A percentile compares a stretch with the other conserved stretches of the same genome.
Conservation (phyloP, 331 rosid genomes). For the Cydonia oblonga region DNA sequence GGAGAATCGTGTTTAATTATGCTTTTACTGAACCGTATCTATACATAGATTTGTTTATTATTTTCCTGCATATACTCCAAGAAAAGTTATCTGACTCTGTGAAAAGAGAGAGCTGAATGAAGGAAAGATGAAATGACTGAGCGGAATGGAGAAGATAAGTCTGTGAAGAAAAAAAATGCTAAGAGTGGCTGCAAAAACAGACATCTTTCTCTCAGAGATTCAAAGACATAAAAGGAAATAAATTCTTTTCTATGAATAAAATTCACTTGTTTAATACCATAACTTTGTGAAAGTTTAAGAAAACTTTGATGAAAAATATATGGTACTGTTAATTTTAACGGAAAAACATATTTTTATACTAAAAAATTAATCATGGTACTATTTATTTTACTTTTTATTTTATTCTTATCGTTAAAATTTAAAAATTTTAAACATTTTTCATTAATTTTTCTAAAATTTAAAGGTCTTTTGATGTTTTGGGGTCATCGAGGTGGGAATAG, state of each 20-base stretch:
- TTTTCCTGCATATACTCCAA: neutral
- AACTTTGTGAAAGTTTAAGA: neutral
- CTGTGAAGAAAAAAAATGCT: neutral
- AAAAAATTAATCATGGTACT: no score
- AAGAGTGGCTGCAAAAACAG: conserved; percentile 10
- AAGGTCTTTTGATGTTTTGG: neutral
- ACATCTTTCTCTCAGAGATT: conserved; percentile 13
- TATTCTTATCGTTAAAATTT: no score
- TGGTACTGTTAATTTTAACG: no score
- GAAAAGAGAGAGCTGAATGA: neutral
- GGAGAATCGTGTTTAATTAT: neutral
- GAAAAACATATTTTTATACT: no score
- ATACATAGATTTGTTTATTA: neutral
- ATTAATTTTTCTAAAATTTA: no score
- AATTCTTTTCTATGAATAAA: neutral
- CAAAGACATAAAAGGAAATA: conserved; percentile 3
- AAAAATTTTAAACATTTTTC: no score
- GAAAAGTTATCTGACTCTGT: neutral
- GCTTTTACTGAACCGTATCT: neutral
- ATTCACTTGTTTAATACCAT: neutral
- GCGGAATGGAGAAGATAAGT: neutral
- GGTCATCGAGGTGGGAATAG: conserved; percentile 5
- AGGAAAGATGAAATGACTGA: neutral
- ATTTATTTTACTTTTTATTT: no score
- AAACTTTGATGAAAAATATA: no score